A percentile compares a stretch with the other conserved stretches of the same genome.
These are phyloP conservation scores for Botrytis squamosa DNA, from an alignment of 2,329 filamentous ascomycete genomes.

Conservation along the genomic window DNA sequence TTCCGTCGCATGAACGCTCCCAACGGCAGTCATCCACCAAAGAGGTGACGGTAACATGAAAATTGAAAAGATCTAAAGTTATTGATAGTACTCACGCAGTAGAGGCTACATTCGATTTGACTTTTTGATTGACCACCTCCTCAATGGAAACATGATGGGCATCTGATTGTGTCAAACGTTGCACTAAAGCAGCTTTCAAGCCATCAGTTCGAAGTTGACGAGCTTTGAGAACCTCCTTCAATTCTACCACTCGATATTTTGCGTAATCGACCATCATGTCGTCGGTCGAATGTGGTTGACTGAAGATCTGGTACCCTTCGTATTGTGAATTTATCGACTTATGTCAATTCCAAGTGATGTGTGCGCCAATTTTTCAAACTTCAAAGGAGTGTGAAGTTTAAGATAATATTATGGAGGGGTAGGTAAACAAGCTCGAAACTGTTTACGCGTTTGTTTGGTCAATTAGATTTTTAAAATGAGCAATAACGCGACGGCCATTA, in stretches of 20 bases:
- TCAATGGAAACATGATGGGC: neutral
- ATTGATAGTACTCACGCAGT: neutral
- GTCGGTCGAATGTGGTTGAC: neutral
- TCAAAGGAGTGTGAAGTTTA: neutral
- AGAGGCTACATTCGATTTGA: neutral
- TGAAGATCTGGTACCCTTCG: neutral
- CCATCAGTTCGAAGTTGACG: neutral
- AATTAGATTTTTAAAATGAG: too few species aligned
- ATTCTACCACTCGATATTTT: conserved; percentile 1
- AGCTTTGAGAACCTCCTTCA: neutral
- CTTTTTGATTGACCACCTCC: neutral
- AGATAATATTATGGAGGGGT: neutral
- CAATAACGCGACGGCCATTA: neutral
- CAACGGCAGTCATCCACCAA: neutral
- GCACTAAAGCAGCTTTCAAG: neutral
- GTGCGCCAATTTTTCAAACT: neutral
- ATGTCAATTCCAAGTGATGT: neutral
- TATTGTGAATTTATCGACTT: neutral
- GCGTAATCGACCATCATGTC: conserved; percentile 10
- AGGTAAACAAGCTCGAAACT: neutral
- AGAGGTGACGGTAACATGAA: neutral
- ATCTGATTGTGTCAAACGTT: conserved; percentile 13
- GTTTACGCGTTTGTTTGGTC: neutral
- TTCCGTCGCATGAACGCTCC: neutral
- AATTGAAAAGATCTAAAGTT: neutral